Base-by-base conservation (phyloP, 1,284 basidiomycete species). In the Boletus mariae region DNA sequence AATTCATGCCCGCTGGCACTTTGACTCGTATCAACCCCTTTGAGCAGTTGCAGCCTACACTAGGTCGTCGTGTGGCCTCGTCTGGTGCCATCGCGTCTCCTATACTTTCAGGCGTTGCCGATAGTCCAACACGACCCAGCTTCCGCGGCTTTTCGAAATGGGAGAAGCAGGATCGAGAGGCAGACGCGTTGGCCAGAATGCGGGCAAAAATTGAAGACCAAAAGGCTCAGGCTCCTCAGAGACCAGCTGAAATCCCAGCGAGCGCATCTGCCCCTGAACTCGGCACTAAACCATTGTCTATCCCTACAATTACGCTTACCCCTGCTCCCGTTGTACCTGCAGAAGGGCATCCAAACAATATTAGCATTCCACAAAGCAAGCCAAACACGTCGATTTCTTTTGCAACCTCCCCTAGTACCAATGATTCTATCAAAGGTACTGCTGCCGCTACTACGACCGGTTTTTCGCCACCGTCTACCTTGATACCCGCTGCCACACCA, bases 101-200 rank as follows among this genome's bases (percentile, higher is more conserved):
- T 52, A 51, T 64, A 49, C 64, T 75, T 57, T 52, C 68, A 29
- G 69, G 73, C 31, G 71, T 75, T 56, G 66, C 69, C 11, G 80
- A 81, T 55, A 83, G 78, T 57, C 82, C 84, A 11, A 82, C 80
- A 53, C 69, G 77, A 45, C 70, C 75, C 25, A 62, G 67, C 51
- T 73, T 73, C 15, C 77, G 78, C 57, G 76, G 77, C 7, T 85
- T 82, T 58, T 86, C 86, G 1, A 89, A 87, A 67, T 88, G 85
- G 85, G 88, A 90, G 67, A 90, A 89, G 58, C 87, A 90, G 64
- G 87, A 90, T 60, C 66, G 87, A 35, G 87, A 90, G 60, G 88
- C 87, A 4, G 79, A 80, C 47, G 84, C 87, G n/a, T 84, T 90
- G 78, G 77, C 79, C 61, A 81, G 75, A 59, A 77, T 87, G 61